Conservation (phyloP, 768 basidiomycete genomes). For the Lyophyllum atratum region DNA sequence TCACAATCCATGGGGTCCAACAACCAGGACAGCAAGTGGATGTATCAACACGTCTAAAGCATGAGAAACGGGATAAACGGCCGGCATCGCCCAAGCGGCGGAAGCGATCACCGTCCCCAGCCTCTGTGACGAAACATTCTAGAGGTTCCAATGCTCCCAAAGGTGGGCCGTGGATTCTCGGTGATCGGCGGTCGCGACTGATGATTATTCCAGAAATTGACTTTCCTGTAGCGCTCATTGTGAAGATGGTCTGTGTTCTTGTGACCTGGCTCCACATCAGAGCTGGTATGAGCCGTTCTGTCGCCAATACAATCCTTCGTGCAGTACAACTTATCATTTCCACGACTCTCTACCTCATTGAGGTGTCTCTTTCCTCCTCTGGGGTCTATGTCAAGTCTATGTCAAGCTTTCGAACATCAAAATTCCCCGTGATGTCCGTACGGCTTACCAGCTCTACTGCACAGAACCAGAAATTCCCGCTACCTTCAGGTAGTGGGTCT, state of each 20-base stretch:
- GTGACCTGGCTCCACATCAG: slow-evolving; percentile 23
- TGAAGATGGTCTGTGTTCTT: slow-evolving; percentile 16
- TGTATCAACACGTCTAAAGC: background rate
- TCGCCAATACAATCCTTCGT: slow-evolving; percentile 18
- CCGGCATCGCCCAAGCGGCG: background rate
- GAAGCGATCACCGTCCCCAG: background rate
- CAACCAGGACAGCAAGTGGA: background rate
- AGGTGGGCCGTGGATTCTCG: background rate
- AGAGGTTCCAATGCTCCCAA: background rate
- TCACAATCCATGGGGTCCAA: background rate
- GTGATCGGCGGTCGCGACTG: background rate
- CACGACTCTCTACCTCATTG: slow-evolving; percentile 9
- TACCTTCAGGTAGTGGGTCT: no score
- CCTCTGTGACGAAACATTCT: background rate
- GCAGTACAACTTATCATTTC: slow-evolving; percentile 21
- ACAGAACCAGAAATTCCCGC: slow-evolving; percentile 25
- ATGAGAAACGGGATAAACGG: background rate
- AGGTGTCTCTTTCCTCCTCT: slow-evolving; percentile 5
- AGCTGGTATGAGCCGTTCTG: no score
- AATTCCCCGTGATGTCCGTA: slow-evolving; percentile 25
- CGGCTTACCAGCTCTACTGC: slow-evolving; percentile 13
- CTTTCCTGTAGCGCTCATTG: background rate
- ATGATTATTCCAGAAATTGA: background rate
- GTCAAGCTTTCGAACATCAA: slow-evolving; percentile 5
- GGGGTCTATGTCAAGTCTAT: no score